Base-by-base conservation (phyloP, 148 eudicot genomes). In the Nepenthes mirabilis region DNA sequence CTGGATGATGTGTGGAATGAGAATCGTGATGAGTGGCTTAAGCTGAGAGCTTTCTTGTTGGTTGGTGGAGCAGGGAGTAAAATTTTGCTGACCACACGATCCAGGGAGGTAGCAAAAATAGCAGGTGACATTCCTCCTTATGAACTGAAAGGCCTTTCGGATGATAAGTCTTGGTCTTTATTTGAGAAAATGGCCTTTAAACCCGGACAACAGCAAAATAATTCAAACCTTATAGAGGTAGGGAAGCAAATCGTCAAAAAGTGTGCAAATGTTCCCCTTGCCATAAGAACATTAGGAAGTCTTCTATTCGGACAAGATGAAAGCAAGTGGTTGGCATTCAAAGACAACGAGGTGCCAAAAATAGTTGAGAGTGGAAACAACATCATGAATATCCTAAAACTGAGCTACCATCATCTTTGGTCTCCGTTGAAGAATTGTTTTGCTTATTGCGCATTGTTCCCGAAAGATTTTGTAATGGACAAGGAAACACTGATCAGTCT, bases 361-460 rank as follows among this genome's bases (percentile, higher is more conserved):
- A 58, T 65, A 37, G 37, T 23, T 7, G 36, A 57, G 59, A 45
- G 13, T 34, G 60, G 63, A 11, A 36, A 64, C 33, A 14, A 45
- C 0, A 50, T 67, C 4, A 34, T 68, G 37, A 50, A 56, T 1
- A 56, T 68, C 12, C 45, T 78, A 34, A 74, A 61, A 50, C 43
- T 67, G 37, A 74, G 83, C 34, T 82, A 75, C 36, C 57, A 73
- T 63, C 58, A 71, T 10, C 67, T 82, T 14, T 59, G 66, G 2
- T 32, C 66, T 1, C 12, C 51, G 3, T 51, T 82, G 35, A 79
- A 78, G 60, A 60, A 62, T 5, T 82, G 86, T 34, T 82, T 78
- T 62, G 72, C 75, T 7, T 75, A 60, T 13, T 78, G 86, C 35
- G 69, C 83, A 9, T 47, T 82, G 5, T 82, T 70, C 43, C 77